Conservation (phyloP, 768 basidiomycete genomes). For the Lentinula boryana region DNA sequence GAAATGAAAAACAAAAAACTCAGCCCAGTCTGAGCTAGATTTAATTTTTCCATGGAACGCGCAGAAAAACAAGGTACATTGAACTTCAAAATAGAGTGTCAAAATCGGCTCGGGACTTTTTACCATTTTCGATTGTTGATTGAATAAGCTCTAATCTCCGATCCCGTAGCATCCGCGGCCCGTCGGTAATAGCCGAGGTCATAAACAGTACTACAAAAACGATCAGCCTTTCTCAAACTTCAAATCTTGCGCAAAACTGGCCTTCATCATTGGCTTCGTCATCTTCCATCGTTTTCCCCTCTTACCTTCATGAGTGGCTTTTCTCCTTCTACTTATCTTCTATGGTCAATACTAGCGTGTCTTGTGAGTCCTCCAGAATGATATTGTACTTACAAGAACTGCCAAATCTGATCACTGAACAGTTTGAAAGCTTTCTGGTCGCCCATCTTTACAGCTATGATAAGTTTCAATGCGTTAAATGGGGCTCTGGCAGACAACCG, state of each 20-base stretch:
- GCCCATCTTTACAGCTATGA: constrained; percentile 81
- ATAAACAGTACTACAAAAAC: not conserved
- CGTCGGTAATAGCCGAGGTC: not conserved
- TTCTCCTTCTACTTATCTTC: constrained; percentile 67
- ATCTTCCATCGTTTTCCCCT: constrained; percentile 1
- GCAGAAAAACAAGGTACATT: not conserved
- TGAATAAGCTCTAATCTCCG: not conserved
- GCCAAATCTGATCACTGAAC: not conserved
- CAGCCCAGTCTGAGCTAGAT: no score
- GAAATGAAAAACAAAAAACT: no score
- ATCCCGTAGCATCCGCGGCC: not conserved
- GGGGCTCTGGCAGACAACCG: constrained; percentile 71
- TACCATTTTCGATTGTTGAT: not conserved
- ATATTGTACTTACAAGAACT: constrained; percentile 40
- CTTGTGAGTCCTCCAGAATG: constrained; percentile 47
- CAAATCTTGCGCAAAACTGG: not conserved
- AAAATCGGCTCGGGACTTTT: not conserved
- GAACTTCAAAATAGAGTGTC: not conserved
- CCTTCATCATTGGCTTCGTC: not conserved
- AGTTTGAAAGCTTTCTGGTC: constrained; percentile 67
- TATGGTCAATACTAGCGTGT: constrained; percentile 68
- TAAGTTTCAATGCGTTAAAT: constrained; percentile 65
- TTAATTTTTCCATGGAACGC: not conserved
- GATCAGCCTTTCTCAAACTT: not conserved
- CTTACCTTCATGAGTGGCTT: constrained; percentile 55